phyloP scores from a whole-genome alignment of 2,329 filamentous ascomycete species.

The Lasiodiplodia hormozganensis region DNA sequence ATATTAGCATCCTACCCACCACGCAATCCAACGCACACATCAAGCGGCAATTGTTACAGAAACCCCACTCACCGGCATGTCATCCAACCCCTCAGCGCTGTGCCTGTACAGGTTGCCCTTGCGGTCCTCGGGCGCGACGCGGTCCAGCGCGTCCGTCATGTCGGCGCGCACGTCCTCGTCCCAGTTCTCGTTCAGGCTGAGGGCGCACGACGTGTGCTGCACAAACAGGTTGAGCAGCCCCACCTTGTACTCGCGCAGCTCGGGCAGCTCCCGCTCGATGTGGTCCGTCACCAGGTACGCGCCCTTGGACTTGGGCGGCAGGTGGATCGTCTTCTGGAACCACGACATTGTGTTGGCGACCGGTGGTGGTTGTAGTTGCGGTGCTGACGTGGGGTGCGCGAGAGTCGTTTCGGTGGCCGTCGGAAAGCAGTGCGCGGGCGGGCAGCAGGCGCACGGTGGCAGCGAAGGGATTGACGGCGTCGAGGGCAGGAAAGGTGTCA shows the following conservation, averaged over 20 bases:
- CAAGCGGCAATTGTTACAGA: no score
- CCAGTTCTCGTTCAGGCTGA: conserved; percentile 92
- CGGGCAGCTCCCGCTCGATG: conserved; percentile 74
- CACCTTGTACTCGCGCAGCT: conserved; percentile 82
- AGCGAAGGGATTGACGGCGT: conserved; percentile 32
- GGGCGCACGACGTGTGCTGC: conserved; percentile 91
- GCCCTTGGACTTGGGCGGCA: conserved; percentile 78
- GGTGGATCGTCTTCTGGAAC: conserved; percentile 83
- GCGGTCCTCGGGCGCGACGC: conserved; percentile 82
- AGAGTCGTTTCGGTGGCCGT: conserved; percentile 33
- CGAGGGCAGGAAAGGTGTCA: conserved; percentile 46
- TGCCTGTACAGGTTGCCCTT: conserved; percentile 77
- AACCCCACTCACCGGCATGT: conserved; percentile 82
- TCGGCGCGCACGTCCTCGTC: conserved; percentile 86
- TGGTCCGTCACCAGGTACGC: conserved; percentile 88
- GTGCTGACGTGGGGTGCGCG: conserved; percentile 40
- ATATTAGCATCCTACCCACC: not conserved
- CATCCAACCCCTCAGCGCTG: conserved; percentile 83
- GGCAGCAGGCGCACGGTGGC: conserved; percentile 43
- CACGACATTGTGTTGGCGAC: conserved; percentile 64
- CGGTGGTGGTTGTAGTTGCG: conserved; percentile 33
- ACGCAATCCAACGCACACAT: not conserved
- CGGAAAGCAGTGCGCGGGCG: conserved; percentile 38
- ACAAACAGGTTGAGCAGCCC: conserved; percentile 80
- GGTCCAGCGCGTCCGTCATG: conserved; percentile 92